These are phyloP conservation scores for Phytopythium aichiense DNA, from an alignment of 352 stramenopile genomes.

Conservation along the genomic window DNA sequence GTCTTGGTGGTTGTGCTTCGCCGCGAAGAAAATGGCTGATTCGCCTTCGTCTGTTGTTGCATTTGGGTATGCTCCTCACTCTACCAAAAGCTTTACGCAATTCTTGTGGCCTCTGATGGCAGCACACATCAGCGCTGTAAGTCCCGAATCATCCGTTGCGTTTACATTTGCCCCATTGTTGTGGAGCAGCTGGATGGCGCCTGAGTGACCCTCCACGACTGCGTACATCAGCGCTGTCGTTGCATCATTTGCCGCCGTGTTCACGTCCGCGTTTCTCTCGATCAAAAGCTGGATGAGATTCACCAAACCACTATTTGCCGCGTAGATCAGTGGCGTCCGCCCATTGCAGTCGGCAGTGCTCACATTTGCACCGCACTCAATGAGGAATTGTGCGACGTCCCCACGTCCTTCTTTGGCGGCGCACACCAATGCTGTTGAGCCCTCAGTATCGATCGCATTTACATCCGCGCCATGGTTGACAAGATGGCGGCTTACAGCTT, in stretches of 20 bases:
- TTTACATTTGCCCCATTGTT: neutral
- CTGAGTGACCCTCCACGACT: neutral
- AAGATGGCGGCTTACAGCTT: neutral
- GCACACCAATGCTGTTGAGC: conserved; percentile 2
- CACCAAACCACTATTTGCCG: neutral
- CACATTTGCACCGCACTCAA: conserved; percentile 7
- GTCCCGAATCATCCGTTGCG: neutral
- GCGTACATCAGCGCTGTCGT: conserved; percentile 1
- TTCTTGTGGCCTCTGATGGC: neutral
- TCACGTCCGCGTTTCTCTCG: neutral
- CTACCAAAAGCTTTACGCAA: neutral
- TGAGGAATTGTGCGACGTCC: neutral
- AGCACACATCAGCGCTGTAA: neutral
- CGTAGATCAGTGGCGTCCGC: conserved; percentile 8
- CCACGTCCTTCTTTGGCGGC: neutral
- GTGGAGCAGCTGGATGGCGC: neutral
- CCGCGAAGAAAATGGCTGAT: neutral
- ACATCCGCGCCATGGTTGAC: neutral
- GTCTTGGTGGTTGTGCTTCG: neutral
- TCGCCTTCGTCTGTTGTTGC: neutral
- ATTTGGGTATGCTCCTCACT: neutral
- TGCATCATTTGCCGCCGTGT: neutral
- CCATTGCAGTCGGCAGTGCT: conserved; percentile 1
- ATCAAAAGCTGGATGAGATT: conserved; percentile 4
- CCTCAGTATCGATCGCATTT: neutral